Evolutionary conservation across 352 stramenopile species (phyloP), one percentile per base, ranked within the genome.

Genomic region (Phytophthora hibernalis): DNA sequence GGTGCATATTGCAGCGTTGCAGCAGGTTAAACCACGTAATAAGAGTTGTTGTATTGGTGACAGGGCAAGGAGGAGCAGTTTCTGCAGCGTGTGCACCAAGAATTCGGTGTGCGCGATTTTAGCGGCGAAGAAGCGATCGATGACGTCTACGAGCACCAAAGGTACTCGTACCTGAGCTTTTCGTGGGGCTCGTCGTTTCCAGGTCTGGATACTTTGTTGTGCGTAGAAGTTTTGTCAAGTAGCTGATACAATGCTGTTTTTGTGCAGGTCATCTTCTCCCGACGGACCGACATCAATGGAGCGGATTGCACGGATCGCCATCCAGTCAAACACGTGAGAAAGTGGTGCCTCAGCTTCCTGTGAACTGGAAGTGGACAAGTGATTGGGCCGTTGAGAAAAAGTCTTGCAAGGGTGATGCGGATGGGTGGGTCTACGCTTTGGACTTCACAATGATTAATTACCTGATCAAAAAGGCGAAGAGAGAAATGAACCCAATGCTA

Each of bases 391-490:
- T 92, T 5, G 86, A 94, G 49, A 77, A 74, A 51, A 65, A 35
- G 1, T 79, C 81, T 1, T 72, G 61, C 18, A 84, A 85, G 3
- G 89, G 84, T 50, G 84, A 93, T 49, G 54, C 58, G 4, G 78
- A 93, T 20, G 86, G 86, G 10, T 94, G 85, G 85, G 77, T 82
- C 11, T 94, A 92, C 59, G 86, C 82, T 22, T 89, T 92, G 28
- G 84, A 94, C 59, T 94, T 94, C 57, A 81, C 80, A 20, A 89
- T 87, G 77, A 79, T 92, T n/a, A 92, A 92, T 44, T 79, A 78
- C 26, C 69, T 86, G 49, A 64, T 89, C 40, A 86, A 89, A 57
- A 78, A 61, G 72, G 82, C 10, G 65, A 80, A 35, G 81, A 81
- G n/a, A 71, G 81, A 1, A 86, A 68, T 20, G 60, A 80, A 6